These are phyloP conservation scores for Phytopythium delawarense DNA, from an alignment of 352 stramenopile genomes.

Conservation along the genomic window DNA sequence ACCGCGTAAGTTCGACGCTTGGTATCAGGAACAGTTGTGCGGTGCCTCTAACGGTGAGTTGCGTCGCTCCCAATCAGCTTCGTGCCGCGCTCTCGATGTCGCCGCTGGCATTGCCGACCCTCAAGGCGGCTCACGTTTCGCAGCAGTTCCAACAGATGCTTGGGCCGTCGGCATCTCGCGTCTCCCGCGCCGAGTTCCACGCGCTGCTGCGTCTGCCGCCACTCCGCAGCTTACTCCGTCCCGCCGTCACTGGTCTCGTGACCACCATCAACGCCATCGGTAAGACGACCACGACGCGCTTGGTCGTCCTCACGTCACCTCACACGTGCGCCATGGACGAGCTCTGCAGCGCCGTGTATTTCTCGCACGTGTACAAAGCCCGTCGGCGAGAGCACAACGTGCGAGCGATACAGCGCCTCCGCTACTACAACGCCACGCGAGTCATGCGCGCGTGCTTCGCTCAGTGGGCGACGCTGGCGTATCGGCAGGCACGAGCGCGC, in stretches of 20 bases:
- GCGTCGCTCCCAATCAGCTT: constrained; percentile 22
- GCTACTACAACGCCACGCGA: constrained; percentile 46
- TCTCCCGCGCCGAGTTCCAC: constrained; percentile 42
- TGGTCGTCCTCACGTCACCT: constrained; percentile 9
- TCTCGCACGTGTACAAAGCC: constrained; percentile 35
- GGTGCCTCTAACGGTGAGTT: not conserved
- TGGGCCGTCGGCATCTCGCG: constrained; percentile 25
- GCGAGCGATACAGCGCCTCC: constrained; percentile 45
- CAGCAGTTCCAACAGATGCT: constrained; percentile 17
- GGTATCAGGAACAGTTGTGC: not conserved
- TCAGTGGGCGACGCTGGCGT: constrained; percentile 27
- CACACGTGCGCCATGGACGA: constrained; percentile 58
- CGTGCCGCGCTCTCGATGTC: constrained; percentile 40
- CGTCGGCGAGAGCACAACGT: constrained; percentile 47
- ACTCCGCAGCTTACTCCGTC: constrained; percentile 36
- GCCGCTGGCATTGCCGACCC: constrained; percentile 2
- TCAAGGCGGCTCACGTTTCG: constrained; percentile 15
- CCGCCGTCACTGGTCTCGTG: constrained; percentile 11
- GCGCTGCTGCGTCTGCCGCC: constrained; percentile 36
- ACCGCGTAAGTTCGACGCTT: constrained; percentile 28
- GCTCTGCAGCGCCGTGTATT: constrained; percentile 45
- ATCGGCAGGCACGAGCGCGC: constrained; percentile 30
- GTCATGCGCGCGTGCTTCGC: constrained; percentile 32
- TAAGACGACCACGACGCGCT: not conserved
- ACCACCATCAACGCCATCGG: not conserved